phyloP scores from a whole-genome alignment of 2,329 filamentous ascomycete species.

The Magnaporthales sp. region DNA sequence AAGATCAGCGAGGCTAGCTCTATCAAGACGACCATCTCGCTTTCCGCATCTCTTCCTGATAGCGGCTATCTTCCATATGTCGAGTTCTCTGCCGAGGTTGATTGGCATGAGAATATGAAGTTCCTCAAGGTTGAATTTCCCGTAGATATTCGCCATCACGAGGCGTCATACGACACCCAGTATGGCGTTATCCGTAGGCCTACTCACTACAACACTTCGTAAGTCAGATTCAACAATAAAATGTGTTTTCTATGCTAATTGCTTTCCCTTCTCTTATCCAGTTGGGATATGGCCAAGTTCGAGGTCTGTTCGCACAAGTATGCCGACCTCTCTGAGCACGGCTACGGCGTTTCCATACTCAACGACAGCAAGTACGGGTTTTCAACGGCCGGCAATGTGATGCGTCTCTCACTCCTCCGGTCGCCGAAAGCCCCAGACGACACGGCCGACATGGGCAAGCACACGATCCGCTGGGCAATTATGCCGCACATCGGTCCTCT shows the following conservation, averaged over 20 bases:
- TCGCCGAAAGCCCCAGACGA: constrained; percentile 89
- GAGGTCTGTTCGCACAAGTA: constrained; percentile 95
- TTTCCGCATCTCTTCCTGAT: constrained; percentile 35
- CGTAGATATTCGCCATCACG: constrained; percentile 54
- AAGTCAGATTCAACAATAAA: neutral
- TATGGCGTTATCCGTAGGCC: constrained; percentile 57
- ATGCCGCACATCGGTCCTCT: constrained; percentile 73
- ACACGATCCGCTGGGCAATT: constrained; percentile 84
- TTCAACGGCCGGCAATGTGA: constrained; percentile 77
- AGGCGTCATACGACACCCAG: constrained; percentile 61
- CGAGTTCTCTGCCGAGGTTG: constrained; percentile 52
- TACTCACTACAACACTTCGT: constrained; percentile 59
- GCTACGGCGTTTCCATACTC: constrained; percentile 84
- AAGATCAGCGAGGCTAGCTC: constrained; percentile 57
- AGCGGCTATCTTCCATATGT: constrained; percentile 37
- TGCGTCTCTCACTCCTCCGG: constrained; percentile 80
- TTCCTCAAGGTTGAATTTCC: constrained; percentile 66
- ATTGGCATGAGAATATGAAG: constrained; percentile 62
- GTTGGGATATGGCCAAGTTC: constrained; percentile 72
- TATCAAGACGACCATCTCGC: constrained; percentile 55
- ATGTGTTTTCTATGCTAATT: constrained; percentile 25
- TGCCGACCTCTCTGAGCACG: constrained; percentile 80
- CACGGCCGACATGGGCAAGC: constrained; percentile 87
- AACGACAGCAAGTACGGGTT: constrained; percentile 98
- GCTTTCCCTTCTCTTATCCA: neutral